These are phyloP conservation scores for Arbutus unedo DNA, from an alignment of 148 eudicot genomes.

Conservation along the genomic window DNA sequence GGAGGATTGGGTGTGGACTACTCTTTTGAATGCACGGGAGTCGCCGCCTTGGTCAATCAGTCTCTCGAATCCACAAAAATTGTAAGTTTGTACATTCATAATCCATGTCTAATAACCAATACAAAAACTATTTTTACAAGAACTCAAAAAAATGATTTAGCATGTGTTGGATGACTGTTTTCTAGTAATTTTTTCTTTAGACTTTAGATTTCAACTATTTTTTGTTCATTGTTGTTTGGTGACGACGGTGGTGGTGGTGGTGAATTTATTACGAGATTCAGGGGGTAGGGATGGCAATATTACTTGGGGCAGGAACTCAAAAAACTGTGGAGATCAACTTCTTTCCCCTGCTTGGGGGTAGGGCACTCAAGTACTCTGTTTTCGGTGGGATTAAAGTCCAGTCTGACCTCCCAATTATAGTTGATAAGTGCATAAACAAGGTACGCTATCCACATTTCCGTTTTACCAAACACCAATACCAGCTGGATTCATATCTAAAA, in stretches of 20 bases:
- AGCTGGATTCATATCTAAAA: background rate
- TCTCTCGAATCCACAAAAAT: conserved; percentile 37
- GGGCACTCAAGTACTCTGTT: conserved; percentile 34
- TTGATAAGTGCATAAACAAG: conserved; percentile 41
- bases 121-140: background rate
- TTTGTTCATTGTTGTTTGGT: too few species aligned
- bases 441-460: conserved; percentile 16
- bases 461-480: background rate
- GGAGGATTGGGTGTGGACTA: conserved; percentile 51
- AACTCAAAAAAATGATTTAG: too few species aligned
- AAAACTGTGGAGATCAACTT: conserved; percentile 18
- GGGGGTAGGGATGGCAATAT: conserved; percentile 40
- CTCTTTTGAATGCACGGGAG: conserved; percentile 54
- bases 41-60: conserved; percentile 30
- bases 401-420: conserved; percentile 39
- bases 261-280: background rate
- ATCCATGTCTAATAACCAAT: background rate
- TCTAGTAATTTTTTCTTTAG: too few species aligned
- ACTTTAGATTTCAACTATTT: too few species aligned
- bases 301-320: conserved; percentile 33
- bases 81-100: background rate
- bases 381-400: conserved; percentile 43
- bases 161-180: too few species aligned
- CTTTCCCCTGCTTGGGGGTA: conserved; percentile 24
- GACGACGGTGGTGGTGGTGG: background rate